These are phyloP conservation scores for Macadamia integrifolia DNA, from an alignment of 164 flowering plant genomes.

Conservation along the genomic window DNA sequence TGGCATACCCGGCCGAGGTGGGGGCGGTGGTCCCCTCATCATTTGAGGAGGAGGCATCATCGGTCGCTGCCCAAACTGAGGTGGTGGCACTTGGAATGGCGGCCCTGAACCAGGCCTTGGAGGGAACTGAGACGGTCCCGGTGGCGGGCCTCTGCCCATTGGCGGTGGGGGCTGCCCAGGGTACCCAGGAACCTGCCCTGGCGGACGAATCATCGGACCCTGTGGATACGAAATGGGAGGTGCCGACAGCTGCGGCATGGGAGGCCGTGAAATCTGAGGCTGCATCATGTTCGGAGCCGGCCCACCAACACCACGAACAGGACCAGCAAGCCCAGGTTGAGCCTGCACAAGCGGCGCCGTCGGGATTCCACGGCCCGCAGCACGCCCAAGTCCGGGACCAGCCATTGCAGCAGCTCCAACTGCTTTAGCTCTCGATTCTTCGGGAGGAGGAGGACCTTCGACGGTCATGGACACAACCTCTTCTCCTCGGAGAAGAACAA, in stretches of 20 bases:
- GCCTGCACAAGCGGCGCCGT: constrained; percentile 75
- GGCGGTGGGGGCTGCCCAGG: constrained; percentile 53
- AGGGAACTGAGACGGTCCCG: constrained; percentile 36
- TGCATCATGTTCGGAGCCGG: constrained; percentile 99
- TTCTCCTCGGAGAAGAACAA: constrained; percentile 89
- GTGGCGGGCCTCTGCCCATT: constrained; percentile 46
- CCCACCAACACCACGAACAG: constrained; percentile 88
- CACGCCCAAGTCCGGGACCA: constrained; percentile 85
- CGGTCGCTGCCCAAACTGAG: constrained; percentile 30
- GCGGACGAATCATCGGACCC: constrained; percentile 55
- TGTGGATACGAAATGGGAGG: constrained; percentile 62
- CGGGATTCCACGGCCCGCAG: constrained; percentile 84
- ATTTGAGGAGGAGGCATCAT: constrained; percentile 45
- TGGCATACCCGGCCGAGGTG: constrained; percentile 48
- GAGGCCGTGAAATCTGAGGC: constrained; percentile 83
- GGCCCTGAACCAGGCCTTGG: constrained; percentile 45
- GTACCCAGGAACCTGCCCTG: constrained; percentile 47
- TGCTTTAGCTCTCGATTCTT: constrained; percentile 82
- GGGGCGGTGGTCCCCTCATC: constrained; percentile 54
- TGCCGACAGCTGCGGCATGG: constrained; percentile 46
- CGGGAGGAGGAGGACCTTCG: constrained; percentile 98
- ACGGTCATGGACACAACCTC: constrained; percentile 99
- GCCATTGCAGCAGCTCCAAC: constrained; percentile 51
- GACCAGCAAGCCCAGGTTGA: constrained; percentile 92
- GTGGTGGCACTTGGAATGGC: constrained; percentile 29